Evolutionary conservation across 306 rosid genomes (phyloP).

Genomic region (Leucaena leucocephala): DNA sequence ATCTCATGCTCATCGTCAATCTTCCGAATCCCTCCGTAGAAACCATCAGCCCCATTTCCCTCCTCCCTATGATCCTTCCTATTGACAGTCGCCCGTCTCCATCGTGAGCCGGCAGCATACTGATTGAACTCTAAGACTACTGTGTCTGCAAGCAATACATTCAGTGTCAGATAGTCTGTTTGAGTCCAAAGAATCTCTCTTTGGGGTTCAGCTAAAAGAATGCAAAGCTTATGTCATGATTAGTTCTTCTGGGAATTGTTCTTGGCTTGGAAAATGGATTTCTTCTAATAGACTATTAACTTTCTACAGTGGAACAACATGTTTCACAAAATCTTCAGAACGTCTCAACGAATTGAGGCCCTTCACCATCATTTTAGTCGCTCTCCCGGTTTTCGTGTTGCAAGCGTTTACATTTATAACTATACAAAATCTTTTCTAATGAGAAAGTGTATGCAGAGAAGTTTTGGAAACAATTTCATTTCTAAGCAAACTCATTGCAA

Average conservation of each 20-base stretch:
- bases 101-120: neutral
- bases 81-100: neutral
- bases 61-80: slow-evolving; percentile 19
- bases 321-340: neutral
- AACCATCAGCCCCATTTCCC: slow-evolving; percentile 19
- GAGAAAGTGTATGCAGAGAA: neutral
- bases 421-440: neutral
- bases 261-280: neutral
- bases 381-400: neutral
- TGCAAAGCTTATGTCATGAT: neutral
- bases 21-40: slow-evolving; percentile 12
- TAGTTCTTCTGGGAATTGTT: neutral
- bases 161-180: neutral
- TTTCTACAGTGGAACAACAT: too few relatives aligned
- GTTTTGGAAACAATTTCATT: neutral
- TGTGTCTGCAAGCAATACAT: slow-evolving; percentile 9
- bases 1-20: neutral
- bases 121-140: slow-evolving; percentile 8
- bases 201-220: neutral
- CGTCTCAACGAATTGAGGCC: neutral
- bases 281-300: neutral
- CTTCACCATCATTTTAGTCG: neutral
- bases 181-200: neutral
- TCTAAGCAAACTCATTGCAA: neutral
- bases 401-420: neutral